Evolutionary conservation across 257 asterid genomes (phyloP).

Genomic region (Nicotiana paniculata): DNA sequence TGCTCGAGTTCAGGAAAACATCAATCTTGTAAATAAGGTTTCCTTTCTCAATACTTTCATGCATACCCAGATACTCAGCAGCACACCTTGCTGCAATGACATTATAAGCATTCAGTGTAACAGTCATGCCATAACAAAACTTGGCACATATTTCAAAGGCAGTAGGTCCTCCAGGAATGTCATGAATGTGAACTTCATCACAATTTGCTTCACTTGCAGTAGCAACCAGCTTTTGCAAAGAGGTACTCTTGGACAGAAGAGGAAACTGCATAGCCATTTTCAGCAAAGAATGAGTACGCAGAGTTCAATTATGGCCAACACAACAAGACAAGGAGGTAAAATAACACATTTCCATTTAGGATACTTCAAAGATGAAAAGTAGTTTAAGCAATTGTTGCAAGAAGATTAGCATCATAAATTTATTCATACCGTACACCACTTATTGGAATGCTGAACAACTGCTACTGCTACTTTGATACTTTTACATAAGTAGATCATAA

Average conservation of each 20-base stretch:
- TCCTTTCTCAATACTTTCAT: slow-evolving; percentile 73
- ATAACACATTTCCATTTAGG: neutral
- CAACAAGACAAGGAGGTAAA: neutral
- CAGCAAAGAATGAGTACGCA: slow-evolving; percentile 13
- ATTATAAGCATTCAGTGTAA: slow-evolving; percentile 79
- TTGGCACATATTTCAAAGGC: slow-evolving; percentile 89
- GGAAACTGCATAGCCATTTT: slow-evolving; percentile 63
- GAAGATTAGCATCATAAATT: neutral
- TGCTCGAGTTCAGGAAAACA: slow-evolving; percentile 73
- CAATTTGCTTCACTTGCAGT: slow-evolving; percentile 45
- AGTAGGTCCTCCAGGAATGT: slow-evolving; percentile 78
- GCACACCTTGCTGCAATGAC: slow-evolving; percentile 79
- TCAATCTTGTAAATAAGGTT: slow-evolving; percentile 81
- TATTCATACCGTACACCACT: neutral
- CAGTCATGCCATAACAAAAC: slow-evolving; percentile 87
- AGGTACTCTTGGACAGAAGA: slow-evolving; percentile 77
- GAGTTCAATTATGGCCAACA: neutral
- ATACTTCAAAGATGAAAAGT: neutral
- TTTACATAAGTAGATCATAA: neutral
- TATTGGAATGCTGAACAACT: neutral
- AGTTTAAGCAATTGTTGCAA: neutral
- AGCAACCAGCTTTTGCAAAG: slow-evolving; percentile 63
- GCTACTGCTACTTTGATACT: neutral
- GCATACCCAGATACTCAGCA: slow-evolving; percentile 89
- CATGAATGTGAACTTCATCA: slow-evolving; percentile 56